Conservation (phyloP, 1,139 yeast species). For the Saccharomyces hybrid region DNA sequence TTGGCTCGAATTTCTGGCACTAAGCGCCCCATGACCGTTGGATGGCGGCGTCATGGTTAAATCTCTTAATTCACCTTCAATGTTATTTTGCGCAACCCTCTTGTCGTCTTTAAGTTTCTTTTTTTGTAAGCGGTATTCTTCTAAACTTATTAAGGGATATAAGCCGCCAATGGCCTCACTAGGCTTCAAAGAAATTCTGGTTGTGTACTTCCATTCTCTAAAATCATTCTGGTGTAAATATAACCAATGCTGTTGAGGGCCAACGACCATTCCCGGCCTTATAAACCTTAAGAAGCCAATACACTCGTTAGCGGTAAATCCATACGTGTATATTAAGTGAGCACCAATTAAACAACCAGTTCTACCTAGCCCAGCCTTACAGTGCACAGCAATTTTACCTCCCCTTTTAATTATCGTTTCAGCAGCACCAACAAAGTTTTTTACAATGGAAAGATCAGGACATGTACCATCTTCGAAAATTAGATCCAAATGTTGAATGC, state of each 20-base stretch:
- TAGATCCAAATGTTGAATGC: constrained; percentile 86
- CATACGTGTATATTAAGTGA: constrained; percentile 88
- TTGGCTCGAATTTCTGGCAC: constrained; percentile 54
- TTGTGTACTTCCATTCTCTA: constrained; percentile 91
- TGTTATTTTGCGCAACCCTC: constrained; percentile 15
- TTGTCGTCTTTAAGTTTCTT: constrained; percentile 28
- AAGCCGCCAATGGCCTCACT: constrained; percentile 72
- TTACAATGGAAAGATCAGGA: constrained; percentile 88
- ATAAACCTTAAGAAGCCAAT: constrained; percentile 93
- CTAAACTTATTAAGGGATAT: constrained; percentile 55
- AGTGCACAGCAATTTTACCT: constrained; percentile 94
- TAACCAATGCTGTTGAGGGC: constrained; percentile 98
- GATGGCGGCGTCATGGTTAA: constrained; percentile 28
- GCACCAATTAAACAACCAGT: constrained; percentile 98
- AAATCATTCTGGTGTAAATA: constrained; percentile 93
- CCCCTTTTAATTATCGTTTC: constrained; percentile 76
- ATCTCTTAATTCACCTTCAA: constrained; percentile 16
- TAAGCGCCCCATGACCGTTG: constrained; percentile 37
- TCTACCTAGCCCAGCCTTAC: constrained; percentile 96
- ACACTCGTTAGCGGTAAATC: constrained; percentile 94
- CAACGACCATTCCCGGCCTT: constrained; percentile 98
- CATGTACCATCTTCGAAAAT: constrained; percentile 97
- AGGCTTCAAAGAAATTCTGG: constrained; percentile 56
- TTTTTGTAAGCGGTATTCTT: constrained; percentile 41
- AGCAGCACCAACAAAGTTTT: constrained; percentile 88